Conservation (phyloP, 441 rosid genomes). For the Gossypium davidsonii region DNA sequence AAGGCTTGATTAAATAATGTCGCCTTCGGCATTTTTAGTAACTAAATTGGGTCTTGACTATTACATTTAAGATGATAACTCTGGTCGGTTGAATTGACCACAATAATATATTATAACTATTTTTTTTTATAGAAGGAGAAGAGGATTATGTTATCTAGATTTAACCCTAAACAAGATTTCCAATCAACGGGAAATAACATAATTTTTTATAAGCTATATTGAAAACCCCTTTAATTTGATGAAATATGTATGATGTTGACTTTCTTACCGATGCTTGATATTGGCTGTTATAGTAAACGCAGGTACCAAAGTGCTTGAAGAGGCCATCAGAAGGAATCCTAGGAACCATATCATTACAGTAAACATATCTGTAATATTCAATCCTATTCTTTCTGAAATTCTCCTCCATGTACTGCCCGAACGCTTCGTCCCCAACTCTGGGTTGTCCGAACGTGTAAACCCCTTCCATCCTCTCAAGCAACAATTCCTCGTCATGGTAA, state of each 20-base stretch:
- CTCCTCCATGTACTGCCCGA: slow-evolving; percentile 40
- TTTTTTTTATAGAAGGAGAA: too few species aligned
- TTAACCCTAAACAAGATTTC: too few species aligned
- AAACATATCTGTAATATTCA: slow-evolving; percentile 49
- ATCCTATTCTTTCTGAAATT: slow-evolving; percentile 25
- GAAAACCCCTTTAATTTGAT: not conserved
- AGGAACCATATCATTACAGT: slow-evolving; percentile 51
- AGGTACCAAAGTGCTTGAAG: slow-evolving; percentile 62
- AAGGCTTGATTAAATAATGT: too few species aligned
- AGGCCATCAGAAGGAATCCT: slow-evolving; percentile 21
- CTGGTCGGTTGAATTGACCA: too few species aligned
- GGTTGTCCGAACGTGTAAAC: slow-evolving; percentile 75
- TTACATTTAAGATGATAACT: too few species aligned
- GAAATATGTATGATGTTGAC: not conserved
- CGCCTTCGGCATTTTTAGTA: too few species aligned
- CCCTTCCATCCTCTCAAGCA: slow-evolving; percentile 48
- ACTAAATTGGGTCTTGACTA: too few species aligned
- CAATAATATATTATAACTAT: too few species aligned
- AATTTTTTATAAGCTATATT: too few species aligned
- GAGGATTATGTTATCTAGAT: too few species aligned
- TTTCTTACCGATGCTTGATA: slow-evolving; percentile 43
- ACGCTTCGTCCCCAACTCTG: slow-evolving; percentile 52
- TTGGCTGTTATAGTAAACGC: slow-evolving; percentile 41
- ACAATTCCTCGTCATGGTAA: slow-evolving; percentile 37
- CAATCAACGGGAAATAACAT: too few species aligned